phyloP scores from a whole-genome alignment of 345 rosid genomes.

The Cochlearia excelsa region DNA sequence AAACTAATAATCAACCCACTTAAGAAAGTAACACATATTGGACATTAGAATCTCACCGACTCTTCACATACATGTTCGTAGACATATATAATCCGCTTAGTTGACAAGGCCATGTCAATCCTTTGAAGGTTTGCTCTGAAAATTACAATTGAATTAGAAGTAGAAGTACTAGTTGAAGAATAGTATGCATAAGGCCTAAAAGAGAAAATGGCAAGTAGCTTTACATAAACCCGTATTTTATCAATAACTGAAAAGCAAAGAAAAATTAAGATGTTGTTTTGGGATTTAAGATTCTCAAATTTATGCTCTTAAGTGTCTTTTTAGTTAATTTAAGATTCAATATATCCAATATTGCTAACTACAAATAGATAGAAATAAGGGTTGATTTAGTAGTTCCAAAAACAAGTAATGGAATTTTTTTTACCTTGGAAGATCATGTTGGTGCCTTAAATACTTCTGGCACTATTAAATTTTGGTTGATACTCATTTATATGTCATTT shows the following conservation, averaged over 20 bases:
- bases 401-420: constrained; percentile 27
- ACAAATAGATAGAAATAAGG: background rate
- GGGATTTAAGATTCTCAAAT: constrained; percentile 73
- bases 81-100: constrained; percentile 87
- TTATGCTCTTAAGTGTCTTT: background rate
- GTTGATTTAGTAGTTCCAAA: constrained; percentile 14
- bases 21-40: constrained; percentile 14
- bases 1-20: constrained; percentile 24
- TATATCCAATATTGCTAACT: constrained; percentile 14
- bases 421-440: constrained; percentile 65
- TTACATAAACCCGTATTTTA: background rate
- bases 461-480: constrained; percentile 88
- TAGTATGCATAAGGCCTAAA: no score
- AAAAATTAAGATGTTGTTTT: constrained; percentile 4
- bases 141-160: constrained; percentile 23
- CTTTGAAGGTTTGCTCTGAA: constrained; percentile 94
- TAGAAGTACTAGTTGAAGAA: constrained; percentile 8
- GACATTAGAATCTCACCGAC: constrained; percentile 18
- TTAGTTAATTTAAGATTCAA: constrained; percentile 6
- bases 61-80: constrained; percentile 52
- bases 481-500: constrained; percentile 86
- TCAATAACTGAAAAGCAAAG: background rate
- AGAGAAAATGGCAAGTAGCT: constrained; percentile 9
- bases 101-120: constrained; percentile 66
- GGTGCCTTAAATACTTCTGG: constrained; percentile 95